phyloP scores from a whole-genome alignment of 495 filamentous ascomycete genomes.

The Penicillium desertorum region DNA sequence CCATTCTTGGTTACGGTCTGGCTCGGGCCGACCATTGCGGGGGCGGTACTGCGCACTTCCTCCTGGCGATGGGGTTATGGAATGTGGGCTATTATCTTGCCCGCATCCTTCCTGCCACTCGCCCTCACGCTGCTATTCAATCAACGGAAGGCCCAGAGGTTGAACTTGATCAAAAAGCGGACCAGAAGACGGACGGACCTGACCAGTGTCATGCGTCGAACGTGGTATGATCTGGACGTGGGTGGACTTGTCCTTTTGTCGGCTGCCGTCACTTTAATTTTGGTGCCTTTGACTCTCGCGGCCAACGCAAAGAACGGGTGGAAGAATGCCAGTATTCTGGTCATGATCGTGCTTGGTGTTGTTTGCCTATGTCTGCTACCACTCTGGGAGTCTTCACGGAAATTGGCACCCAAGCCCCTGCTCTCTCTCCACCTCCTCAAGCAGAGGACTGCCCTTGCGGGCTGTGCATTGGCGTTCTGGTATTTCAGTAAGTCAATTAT shows the following conservation, averaged over 20 bases:
- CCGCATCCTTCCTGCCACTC: constrained; percentile 57
- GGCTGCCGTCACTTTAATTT: constrained; percentile 56
- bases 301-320: constrained; percentile 50
- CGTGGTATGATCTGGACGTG: constrained; percentile 58
- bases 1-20: constrained; percentile 65
- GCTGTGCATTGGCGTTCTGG: constrained; percentile 58
- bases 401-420: constrained; percentile 55
- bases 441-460: constrained; percentile 60
- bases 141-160: constrained; percentile 54
- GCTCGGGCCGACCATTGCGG: constrained; percentile 59
- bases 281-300: constrained; percentile 61
- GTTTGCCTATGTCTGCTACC: constrained; percentile 56
- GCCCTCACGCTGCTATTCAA: constrained; percentile 54
- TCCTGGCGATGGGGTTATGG: constrained; percentile 62
- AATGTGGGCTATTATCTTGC: constrained; percentile 58
- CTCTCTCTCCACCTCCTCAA: constrained; percentile 60
- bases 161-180: constrained; percentile 50
- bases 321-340: constrained; percentile 56
- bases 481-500: constrained; percentile 52
- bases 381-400: constrained; percentile 59
- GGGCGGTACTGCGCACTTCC: constrained; percentile 41
- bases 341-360: constrained; percentile 61
- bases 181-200: constrained; percentile 27
- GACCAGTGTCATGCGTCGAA: constrained; percentile 37
- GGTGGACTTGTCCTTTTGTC: constrained; percentile 57